Percentiles rank a stretch among this genome's conserved stretches.
Conservation (phyloP, 371 early-diverging fungal species). For the Syncephalis plumigaleata region DNA sequence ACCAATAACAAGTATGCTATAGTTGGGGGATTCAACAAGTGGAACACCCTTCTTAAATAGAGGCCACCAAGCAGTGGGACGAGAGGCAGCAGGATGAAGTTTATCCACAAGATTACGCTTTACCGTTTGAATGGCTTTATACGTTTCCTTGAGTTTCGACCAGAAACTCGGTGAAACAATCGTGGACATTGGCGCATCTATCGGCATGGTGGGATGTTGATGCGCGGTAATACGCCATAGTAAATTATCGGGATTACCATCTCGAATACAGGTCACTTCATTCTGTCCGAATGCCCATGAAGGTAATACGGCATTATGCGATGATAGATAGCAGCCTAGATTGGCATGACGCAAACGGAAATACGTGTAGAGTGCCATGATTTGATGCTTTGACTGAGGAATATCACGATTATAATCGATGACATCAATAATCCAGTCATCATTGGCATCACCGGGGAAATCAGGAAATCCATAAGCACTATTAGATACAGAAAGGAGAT, state of each 20-base stretch:
- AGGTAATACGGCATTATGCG: conserved; percentile 67
- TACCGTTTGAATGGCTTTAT: background rate
- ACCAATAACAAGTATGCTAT: conserved; percentile 90
- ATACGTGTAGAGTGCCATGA: conserved; percentile 41
- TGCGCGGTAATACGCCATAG: conserved; percentile 44
- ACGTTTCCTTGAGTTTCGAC: background rate
- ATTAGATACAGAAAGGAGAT: conserved; percentile 5
- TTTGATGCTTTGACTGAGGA: conserved; percentile 19
- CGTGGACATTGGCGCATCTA: conserved; percentile 14
- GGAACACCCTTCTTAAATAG: conserved; percentile 35
- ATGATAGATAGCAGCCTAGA: conserved; percentile 58
- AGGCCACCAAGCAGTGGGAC: conserved; percentile 13
- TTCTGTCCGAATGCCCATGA: conserved; percentile 95
- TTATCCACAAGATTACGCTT: background rate
- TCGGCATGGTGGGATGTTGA: conserved; percentile 12
- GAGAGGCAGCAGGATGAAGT: conserved; percentile 29
- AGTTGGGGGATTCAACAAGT: conserved; percentile 14
- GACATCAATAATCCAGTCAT: conserved; percentile 62
- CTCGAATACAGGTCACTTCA: conserved; percentile 74
- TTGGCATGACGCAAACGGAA: conserved; percentile 59
- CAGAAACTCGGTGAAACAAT: background rate
- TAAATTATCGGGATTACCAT: conserved; percentile 36
- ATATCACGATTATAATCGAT: conserved; percentile 30
- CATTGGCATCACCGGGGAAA: conserved; percentile 37
- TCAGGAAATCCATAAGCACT: conserved; percentile 38